Base-by-base conservation (phyloP, 2,329 filamentous ascomycete genomes). In the Cercospora sesami region DNA sequence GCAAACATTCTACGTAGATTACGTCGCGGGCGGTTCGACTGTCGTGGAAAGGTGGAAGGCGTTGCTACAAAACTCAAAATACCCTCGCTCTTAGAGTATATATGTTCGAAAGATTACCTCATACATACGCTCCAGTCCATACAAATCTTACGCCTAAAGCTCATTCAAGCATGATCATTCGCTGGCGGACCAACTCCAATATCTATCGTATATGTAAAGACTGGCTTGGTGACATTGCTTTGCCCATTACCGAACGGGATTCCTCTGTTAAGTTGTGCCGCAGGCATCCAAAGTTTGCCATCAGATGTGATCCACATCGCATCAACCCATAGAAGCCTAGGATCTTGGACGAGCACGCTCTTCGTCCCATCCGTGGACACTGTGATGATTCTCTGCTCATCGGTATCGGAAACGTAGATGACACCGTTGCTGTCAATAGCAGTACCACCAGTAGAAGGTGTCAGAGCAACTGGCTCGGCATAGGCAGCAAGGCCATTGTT, bases 401-500 rank as follows among this genome's bases (percentile, higher is more conserved):
- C 76, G 0, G 74, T 78, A 67, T 80, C 79, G 69, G 75, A 77
- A 60, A 72, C 64, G 67, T 81, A 81, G 31, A 81, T 78, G 64
- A 78, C 79, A 4, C 80, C 80, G 9, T 77, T 59, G 0, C 75
- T 78, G 63, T 80, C 80, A 45, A 80, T 80, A 3, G 79, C 78
- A 4, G 77, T 80, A 26, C 79, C 79, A 16, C 78, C 79, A 1
- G 79, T 81, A 3, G 74, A 75, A 2, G 79, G 77, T 1, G 79
- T 81, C 23, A 77, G 69, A 0, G 79, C 72, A 59, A 76, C 79
- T 0, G 79, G 75, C 62, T 75, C 69, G 2, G 72, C 68, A 53
- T 73, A 79, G 9, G 69, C 59, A 3, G 62, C 68, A 5, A 80
- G 74, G 1, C 72, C 61, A 21, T 61, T 45, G 45, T 42, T 51